A percentile compares a stretch with the other conserved stretches of the same genome.
Evolutionary conservation across 2,329 filamentous ascomycete species (phyloP).

Genomic region (Botrytis aclada): DNA sequence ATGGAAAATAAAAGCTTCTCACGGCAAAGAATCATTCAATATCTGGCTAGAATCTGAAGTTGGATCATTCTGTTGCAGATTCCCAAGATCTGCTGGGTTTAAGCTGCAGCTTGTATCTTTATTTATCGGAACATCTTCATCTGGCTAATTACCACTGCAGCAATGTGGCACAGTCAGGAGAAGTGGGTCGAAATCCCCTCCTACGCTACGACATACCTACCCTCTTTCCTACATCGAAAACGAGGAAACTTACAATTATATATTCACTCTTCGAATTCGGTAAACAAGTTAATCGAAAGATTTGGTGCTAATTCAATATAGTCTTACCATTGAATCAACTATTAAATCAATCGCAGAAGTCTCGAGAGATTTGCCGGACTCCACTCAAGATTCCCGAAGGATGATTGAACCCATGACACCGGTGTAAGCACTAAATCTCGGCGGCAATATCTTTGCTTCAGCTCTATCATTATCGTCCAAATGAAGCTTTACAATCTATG

Average conservation of each 20-base stretch:
- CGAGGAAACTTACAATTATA: not conserved
- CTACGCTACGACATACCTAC: no score
- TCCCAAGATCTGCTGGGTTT: not conserved
- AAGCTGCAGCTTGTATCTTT: not conserved
- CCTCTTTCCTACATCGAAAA: not conserved
- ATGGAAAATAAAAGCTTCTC: not conserved
- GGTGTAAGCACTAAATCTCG: not conserved
- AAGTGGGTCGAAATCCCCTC: not conserved
- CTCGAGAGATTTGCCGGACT: not conserved
- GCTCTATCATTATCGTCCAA: not conserved
- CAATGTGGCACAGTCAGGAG: not conserved
- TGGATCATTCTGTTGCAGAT: not conserved
- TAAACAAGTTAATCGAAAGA: not conserved
- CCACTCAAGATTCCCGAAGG: not conserved
- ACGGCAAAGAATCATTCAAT: not conserved
- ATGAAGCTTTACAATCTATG: not conserved
- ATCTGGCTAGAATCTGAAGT: not conserved
- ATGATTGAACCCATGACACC: not conserved
- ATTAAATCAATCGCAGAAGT: not conserved
- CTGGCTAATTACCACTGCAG: not conserved
- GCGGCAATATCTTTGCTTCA: not conserved
- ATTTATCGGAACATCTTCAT: not conserved
- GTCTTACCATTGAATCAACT: not conserved
- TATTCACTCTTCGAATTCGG: not conserved
- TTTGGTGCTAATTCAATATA: not conserved